A percentile compares a stretch with the other conserved stretches of the same genome.
Evolutionary conservation across 768 basidiomycete species (phyloP).

Genomic region (Termitomyces sp.): DNA sequence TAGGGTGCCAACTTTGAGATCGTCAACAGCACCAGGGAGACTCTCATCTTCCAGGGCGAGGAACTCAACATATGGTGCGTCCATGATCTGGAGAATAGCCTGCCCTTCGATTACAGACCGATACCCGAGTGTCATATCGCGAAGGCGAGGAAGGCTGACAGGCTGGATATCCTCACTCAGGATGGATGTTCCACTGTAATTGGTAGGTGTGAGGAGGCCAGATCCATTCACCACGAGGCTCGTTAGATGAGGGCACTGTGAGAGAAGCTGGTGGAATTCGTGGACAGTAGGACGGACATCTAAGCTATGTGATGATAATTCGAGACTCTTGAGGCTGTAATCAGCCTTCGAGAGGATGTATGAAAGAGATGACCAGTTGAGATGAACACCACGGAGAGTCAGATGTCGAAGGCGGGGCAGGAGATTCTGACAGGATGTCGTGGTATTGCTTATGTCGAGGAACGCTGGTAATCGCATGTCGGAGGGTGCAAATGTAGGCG

Average conservation of each 20-base stretch:
- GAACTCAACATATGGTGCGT: slow-evolving; percentile 30
- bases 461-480: slow-evolving; percentile 29
- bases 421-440: slow-evolving; percentile 14
- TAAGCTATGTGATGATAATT: slow-evolving; percentile 46
- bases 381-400: slow-evolving; percentile 50
- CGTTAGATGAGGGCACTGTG: slow-evolving; percentile 31
- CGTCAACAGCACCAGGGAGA: slow-evolving; percentile 33
- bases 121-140: slow-evolving; percentile 38
- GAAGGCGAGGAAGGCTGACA: slow-evolving; percentile 31
- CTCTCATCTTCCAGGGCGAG: slow-evolving; percentile 41
- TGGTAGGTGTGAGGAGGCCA: slow-evolving; percentile 28
- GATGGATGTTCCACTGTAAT: slow-evolving; percentile 10
- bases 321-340: slow-evolving; percentile 31
- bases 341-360: slow-evolving; percentile 31
- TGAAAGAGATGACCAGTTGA: slow-evolving; percentile 43
- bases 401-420: slow-evolving; percentile 44
- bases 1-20: slow-evolving; percentile 33
- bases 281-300: slow-evolving; percentile 46
- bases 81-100: slow-evolving; percentile 31
- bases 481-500: slow-evolving; percentile 35
- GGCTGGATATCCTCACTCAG: slow-evolving; percentile 20
- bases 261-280: slow-evolving; percentile 39
- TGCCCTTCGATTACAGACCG: slow-evolving; percentile 31
- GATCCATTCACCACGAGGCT: slow-evolving; percentile 44
- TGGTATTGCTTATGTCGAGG: slow-evolving; percentile 21